Evolutionary conservation across 2,329 filamentous ascomycete genomes (phyloP), one percentile per base, ranked within the genome.

Genomic region (Neurospora sp.): DNA sequence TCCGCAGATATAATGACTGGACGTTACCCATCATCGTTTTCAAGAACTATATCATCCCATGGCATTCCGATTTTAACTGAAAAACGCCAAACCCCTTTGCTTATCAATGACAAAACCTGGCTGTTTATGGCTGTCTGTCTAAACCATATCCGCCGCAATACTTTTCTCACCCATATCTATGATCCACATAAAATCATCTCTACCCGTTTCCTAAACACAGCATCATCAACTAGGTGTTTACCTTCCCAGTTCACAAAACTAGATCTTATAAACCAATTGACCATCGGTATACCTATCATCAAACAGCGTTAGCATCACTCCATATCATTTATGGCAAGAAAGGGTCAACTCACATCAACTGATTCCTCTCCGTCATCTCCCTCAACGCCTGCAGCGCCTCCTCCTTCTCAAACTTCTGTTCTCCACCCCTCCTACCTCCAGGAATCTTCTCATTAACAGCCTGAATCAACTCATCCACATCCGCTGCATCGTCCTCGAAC

Each of bases 401-500:
- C 0, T 83, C 83, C 43, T 85, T 85, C 36, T 83, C 85, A 81
- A 97, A 99, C 28, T 33, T 62, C 3, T 62, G 52, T 5, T 36
- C 52, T 43, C 84, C 80, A 8, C 86, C 86, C 4, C 85, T 85
- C 36, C 82, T 78, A 2, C 80, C 75, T 57, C 81, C 75, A 66
- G 86, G 84, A 66, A 97, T 75, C 75, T 88, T 88, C 4, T 82
- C 82, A 78, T 99, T 99, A 67, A 99, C 91, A 8, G 92, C 92
- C 3, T 85, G 85, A 19, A 97, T 85, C 39, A 99, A 85, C 36
- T 87, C 87, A 72, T 89, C 87, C 1, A 97, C 86, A 71, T 90
- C 86, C 15, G 93, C 93, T 19, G 90, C 88, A 76, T 98, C 96
- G 72, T 96, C 92, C 39, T 90, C 88, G 78, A 99, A 99, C n/a